Percentiles rank a stretch among this genome's conserved stretches.
These are phyloP conservation scores for Candida orba DNA, from an alignment of 805 yeast species.

Conservation along the genomic window DNA sequence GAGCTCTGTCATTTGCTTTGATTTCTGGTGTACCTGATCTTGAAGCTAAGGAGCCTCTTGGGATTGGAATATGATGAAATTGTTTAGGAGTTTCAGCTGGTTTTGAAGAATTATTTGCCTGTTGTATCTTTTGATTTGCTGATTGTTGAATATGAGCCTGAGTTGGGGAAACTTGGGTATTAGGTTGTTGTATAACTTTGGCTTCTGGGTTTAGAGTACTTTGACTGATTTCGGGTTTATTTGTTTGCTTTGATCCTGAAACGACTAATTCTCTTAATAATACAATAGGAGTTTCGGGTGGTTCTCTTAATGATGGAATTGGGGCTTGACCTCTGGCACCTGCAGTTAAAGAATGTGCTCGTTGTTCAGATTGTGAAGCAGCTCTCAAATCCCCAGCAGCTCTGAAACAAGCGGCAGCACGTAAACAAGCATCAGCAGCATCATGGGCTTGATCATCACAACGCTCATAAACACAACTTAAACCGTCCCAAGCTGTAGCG, in stretches of 20 bases:
- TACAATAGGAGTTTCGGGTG: constrained; percentile 40
- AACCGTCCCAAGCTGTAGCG: constrained; percentile 61
- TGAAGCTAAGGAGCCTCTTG: constrained; percentile 17
- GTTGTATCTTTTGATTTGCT: not conserved
- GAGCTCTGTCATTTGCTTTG: not conserved
- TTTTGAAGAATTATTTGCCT: not conserved
- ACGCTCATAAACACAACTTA: constrained; percentile 54
- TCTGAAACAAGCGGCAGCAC: constrained; percentile 45
- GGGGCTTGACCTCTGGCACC: constrained; percentile 38
- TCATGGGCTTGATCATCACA: constrained; percentile 54
- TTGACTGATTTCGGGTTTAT: constrained; percentile 2
- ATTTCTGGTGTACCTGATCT: constrained; percentile 13
- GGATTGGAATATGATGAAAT: constrained; percentile 23
- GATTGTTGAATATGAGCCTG: not conserved
- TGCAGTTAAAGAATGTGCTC: constrained; percentile 36
- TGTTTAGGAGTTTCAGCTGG: constrained; percentile 14
- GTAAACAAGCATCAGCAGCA: constrained; percentile 50
- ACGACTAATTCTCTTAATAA: constrained; percentile 27
- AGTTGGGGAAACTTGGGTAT: not conserved
- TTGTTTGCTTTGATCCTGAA: constrained; percentile 11
- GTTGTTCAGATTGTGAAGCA: constrained; percentile 35
- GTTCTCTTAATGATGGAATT: constrained; percentile 36
- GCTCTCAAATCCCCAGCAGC: constrained; percentile 37
- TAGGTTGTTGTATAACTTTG: not conserved
- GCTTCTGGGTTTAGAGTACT: not conserved